Evolutionary conservation across 805 yeast species (phyloP).

Genomic region (Lipomyces chichibuensis): DNA sequence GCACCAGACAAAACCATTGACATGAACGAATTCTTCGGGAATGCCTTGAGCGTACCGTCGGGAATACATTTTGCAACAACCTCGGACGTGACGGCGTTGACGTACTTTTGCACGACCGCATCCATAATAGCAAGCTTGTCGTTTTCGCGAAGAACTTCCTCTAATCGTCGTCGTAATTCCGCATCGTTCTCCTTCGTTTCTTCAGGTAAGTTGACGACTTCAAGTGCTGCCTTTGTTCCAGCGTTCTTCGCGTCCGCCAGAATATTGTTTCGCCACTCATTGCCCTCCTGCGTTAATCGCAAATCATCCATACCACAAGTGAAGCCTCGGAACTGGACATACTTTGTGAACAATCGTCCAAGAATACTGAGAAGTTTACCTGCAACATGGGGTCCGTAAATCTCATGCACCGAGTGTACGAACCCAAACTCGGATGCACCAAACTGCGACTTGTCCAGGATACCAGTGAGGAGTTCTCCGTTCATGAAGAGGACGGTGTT

Average conservation of each 20-base stretch:
- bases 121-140: slow-evolving; percentile 89
- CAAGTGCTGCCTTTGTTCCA: slow-evolving; percentile 91
- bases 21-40: slow-evolving; percentile 97
- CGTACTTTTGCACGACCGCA: slow-evolving; percentile 93
- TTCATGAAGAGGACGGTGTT: slow-evolving; percentile 81
- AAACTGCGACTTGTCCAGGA: slow-evolving; percentile 95
- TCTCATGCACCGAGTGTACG: slow-evolving; percentile 94
- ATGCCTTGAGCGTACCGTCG: slow-evolving; percentile 89
- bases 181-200: slow-evolving; percentile 56
- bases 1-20: slow-evolving; percentile 99
- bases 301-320: slow-evolving; percentile 99
- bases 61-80: slow-evolving; percentile 96
- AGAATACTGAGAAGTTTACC: slow-evolving; percentile 89
- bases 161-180: slow-evolving; percentile 84
- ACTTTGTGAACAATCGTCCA: slow-evolving; percentile 93
- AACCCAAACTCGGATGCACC: slow-evolving; percentile 98
- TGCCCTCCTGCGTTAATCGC: slow-evolving; percentile 86
- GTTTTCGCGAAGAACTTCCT: slow-evolving; percentile 93
- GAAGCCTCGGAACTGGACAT: slow-evolving; percentile 87
- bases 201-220: slow-evolving; percentile 80
- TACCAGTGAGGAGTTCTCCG: slow-evolving; percentile 90
- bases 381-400: slow-evolving; percentile 88
- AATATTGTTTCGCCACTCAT: slow-evolving; percentile 82
- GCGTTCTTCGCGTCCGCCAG: slow-evolving; percentile 74
- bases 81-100: slow-evolving; percentile 87